Base-by-base conservation (phyloP, 1,284 basidiomycete genomes). In the Rhodotorula sp. region DNA sequence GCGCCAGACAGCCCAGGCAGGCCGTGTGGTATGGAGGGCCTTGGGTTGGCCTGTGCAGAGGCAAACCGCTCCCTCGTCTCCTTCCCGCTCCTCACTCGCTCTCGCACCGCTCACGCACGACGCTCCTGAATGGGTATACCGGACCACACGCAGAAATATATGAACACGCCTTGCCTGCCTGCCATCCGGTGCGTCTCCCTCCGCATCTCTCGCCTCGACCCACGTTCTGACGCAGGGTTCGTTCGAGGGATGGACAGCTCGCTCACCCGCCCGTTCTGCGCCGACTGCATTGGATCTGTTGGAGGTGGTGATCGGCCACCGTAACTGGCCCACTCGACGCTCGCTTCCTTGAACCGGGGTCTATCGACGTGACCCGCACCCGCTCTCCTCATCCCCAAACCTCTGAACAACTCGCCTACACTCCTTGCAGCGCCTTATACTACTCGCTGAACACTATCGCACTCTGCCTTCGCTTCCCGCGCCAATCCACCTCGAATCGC, bases 201-300 rank as follows among this genome's bases (percentile, higher is more conserved):
- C 26, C 34, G 34, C 40, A 44, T 13, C 13, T 40, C 37, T 40
- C 40, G 3, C 40, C 40, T 13, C 40, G 40, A 44, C 40, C 10
- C 40, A 44, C 40, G 40, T 44, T 44, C 40, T 44, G 40, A 44
- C 40, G 40, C 40, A 34, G 34, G 34, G 34, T 34, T 18, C 40
- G 13, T 11, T 18, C 40, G 40, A 11, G 16, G 13, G 40, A 44
- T 13, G 40, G 16, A 11, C 13, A 44, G 40, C 40, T 44, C 40
- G 40, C 40, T 44, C 40, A 44, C 40, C 40, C 40, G 40, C 40
- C 40, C 40, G 40, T 44, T 44, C 40, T 44, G 40, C 40, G 34
- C 55, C 55, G 55, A 56, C 55, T 56, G 55, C 55, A 34, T 56
- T 24, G 55, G 55, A 56, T 34, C 37, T 31, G 37, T 40, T 34